Conservation (phyloP, 306 rosid species). For the Ormosia semicastrata region DNA sequence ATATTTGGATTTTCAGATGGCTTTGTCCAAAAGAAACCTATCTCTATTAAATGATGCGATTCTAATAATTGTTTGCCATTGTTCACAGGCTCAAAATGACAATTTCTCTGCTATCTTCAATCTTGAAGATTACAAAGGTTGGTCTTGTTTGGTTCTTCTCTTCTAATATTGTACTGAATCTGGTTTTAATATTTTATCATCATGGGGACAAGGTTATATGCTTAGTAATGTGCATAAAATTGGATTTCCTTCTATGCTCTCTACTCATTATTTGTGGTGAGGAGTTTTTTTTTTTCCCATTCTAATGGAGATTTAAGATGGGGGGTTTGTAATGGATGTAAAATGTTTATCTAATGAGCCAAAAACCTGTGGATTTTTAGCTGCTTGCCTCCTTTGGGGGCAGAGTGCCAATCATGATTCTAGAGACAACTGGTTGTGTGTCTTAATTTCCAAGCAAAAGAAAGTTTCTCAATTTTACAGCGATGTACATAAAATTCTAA, state of each 20-base stretch:
- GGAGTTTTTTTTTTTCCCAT: background rate
- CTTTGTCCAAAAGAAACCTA: background rate
- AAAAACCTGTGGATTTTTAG: background rate
- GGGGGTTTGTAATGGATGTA: background rate
- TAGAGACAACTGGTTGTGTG: background rate
- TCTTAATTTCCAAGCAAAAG: background rate
- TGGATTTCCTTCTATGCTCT: background rate
- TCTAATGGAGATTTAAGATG: background rate
- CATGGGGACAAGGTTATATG: background rate
- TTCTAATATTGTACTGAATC: background rate
- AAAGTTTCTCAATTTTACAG: background rate
- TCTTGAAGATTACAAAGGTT: constrained; percentile 97
- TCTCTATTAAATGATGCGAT: background rate
- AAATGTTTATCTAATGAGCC: background rate
- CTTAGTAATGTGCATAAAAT: background rate
- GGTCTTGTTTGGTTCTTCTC: background rate
- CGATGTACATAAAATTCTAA: background rate
- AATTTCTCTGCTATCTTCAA: constrained; percentile 78
- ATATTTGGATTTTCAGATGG: background rate
- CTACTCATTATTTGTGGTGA: background rate
- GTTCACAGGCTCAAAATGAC: constrained; percentile 81
- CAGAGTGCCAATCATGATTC: background rate
- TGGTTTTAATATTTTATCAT: background rate
- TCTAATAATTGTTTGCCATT: constrained; percentile 36
- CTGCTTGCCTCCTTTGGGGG: background rate